phyloP scores from a whole-genome alignment of 768 basidiomycete species.

The Lactarius vividus region DNA sequence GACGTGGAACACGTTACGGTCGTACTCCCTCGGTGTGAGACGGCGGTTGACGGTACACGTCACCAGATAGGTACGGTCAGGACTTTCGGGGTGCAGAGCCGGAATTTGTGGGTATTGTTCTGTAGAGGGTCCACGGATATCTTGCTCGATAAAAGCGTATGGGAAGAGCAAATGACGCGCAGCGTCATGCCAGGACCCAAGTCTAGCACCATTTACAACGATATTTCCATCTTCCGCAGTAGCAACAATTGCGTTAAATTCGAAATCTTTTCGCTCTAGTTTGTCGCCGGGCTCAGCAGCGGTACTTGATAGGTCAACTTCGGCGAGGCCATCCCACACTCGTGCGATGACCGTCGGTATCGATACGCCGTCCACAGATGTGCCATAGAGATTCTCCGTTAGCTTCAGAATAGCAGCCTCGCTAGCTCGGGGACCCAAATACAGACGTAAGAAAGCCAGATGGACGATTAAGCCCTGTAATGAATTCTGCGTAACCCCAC shows the following conservation, averaged over 20 bases:
- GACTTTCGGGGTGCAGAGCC: slow-evolving; percentile 77
- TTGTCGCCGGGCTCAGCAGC: slow-evolving; percentile 24
- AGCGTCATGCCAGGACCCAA: slow-evolving; percentile 78
- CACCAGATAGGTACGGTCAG: slow-evolving; percentile 89
- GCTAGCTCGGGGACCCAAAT: slow-evolving; percentile 62
- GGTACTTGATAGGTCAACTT: slow-evolving; percentile 40
- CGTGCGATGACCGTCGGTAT: slow-evolving; percentile 51
- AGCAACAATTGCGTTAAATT: slow-evolving; percentile 72
- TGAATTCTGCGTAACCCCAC: slow-evolving; percentile 39
- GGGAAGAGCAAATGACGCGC: slow-evolving; percentile 90
- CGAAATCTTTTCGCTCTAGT: slow-evolving; percentile 51
- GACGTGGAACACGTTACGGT: slow-evolving; percentile 98
- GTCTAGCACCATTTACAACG: slow-evolving; percentile 56
- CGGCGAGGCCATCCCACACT: slow-evolving; percentile 66
- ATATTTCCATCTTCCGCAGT: slow-evolving; percentile 57
- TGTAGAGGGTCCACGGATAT: slow-evolving; percentile 34
- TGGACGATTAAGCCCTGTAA: slow-evolving; percentile 61
- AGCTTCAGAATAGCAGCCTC: slow-evolving; percentile 53
- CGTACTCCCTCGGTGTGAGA: slow-evolving; percentile 91
- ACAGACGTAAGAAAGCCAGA: slow-evolving; percentile 82
- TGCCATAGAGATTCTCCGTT: slow-evolving; percentile 46
- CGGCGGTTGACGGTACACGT: slow-evolving; percentile 93
- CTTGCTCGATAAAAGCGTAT: slow-evolving; percentile 62
- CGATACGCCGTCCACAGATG: slow-evolving; percentile 47
- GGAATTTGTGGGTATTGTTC: slow-evolving; percentile 59